Percentiles rank a stretch among this genome's conserved stretches.
Conservation (phyloP, 2,329 filamentous ascomycete species). For the Aphanoascus verrucosus region DNA sequence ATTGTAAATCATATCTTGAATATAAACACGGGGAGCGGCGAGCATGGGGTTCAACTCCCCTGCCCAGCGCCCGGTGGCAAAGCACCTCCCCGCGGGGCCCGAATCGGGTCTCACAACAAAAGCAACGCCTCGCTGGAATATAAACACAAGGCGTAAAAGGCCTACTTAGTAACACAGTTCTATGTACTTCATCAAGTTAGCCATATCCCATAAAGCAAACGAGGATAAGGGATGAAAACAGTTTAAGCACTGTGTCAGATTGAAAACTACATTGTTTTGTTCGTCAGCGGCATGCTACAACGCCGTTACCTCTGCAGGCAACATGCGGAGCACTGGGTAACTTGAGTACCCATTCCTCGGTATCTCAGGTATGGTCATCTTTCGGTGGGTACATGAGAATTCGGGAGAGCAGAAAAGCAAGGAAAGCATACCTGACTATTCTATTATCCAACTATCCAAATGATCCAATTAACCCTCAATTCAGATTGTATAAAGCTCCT, state of each 20-base stretch:
- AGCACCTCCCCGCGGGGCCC: too few species aligned
- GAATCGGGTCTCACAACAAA: too few species aligned
- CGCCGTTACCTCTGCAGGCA: conserved; percentile 19
- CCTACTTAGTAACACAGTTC: too few species aligned
- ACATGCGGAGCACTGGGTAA: conserved; percentile 18
- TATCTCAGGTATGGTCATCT: not conserved
- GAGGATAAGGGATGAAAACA: not conserved
- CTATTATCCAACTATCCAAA: not conserved
- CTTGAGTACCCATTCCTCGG: conserved; percentile 11
- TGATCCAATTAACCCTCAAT: not conserved
- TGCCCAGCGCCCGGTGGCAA: too few species aligned
- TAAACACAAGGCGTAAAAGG: too few species aligned
- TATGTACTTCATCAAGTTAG: too few species aligned
- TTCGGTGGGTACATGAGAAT: not conserved
- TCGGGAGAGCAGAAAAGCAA: not conserved
- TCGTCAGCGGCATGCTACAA: conserved; percentile 33
- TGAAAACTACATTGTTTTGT: conserved; percentile 35
- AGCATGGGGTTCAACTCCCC: too few species aligned
- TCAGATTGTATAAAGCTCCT: not conserved
- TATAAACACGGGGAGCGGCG: not conserved
- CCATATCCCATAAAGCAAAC: too few species aligned
- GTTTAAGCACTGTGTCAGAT: conserved; percentile 24
- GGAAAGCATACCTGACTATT: not conserved
- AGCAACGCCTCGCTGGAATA: too few species aligned
- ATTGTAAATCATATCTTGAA: not conserved